A percentile compares a stretch with the other conserved stretches of the same genome.
phyloP scores from a whole-genome alignment of 116 monocot genomes.

The Posidonia oceanica region DNA sequence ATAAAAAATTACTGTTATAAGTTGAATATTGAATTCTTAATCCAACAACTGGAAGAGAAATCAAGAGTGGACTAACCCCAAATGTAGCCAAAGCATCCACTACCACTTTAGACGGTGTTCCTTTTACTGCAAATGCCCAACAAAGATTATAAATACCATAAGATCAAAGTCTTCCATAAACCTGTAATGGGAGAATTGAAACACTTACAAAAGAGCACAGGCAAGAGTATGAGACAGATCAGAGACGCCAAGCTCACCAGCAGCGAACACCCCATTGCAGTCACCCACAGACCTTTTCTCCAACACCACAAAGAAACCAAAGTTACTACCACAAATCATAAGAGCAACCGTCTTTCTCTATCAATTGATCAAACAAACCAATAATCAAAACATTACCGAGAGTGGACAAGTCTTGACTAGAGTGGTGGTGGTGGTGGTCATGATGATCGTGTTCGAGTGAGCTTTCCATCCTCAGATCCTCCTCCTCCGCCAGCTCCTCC shows the following conservation, averaged over 20 bases:
- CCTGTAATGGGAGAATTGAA: background rate
- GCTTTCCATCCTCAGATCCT: slow-evolving; percentile 52
- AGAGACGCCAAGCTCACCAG: slow-evolving; percentile 95
- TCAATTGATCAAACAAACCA: background rate
- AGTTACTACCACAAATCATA: background rate
- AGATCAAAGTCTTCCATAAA: background rate
- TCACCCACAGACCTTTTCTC: slow-evolving; percentile 58
- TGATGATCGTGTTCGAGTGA: slow-evolving; percentile 24
- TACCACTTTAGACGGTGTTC: slow-evolving; percentile 69
- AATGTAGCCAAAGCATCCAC: slow-evolving; percentile 84
- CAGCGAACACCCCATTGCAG: slow-evolving; percentile 93
- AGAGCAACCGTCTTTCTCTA: background rate
- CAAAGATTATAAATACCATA: too few species aligned
- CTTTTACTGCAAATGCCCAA: slow-evolving; percentile 44
- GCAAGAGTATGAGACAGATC: slow-evolving; percentile 76
- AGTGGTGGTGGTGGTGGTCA: slow-evolving; percentile 13
- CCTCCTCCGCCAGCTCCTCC: slow-evolving; percentile 93
- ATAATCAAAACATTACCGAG: slow-evolving; percentile 26
- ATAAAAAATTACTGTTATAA: too few species aligned
- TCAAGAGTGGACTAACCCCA: slow-evolving; percentile 45
- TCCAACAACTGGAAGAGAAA: background rate
- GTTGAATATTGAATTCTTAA: too few species aligned
- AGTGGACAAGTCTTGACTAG: slow-evolving; percentile 19
- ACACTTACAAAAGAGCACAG: slow-evolving; percentile 65
- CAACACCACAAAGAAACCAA: background rate